A percentile compares a stretch with the other conserved stretches of the same genome.
Evolutionary conservation across 805 yeast species (phyloP).

Genomic region (Komagataella kurtzmanii): DNA sequence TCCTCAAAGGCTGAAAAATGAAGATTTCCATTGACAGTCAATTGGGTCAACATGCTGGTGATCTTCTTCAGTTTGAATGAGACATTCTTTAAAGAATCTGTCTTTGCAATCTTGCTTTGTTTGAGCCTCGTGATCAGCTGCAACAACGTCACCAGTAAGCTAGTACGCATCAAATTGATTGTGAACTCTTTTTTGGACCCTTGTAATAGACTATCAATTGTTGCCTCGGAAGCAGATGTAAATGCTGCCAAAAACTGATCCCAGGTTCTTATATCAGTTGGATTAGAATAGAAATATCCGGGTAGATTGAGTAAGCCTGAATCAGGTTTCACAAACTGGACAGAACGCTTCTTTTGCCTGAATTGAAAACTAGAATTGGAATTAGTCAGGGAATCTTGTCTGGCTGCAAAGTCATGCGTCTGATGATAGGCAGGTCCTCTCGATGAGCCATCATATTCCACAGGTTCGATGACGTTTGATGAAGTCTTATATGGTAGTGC

Average conservation of each 20-base stretch:
- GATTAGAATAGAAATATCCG: constrained; percentile 41
- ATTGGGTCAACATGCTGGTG: constrained; percentile 41
- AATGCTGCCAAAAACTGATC: constrained; percentile 35
- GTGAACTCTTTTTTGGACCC: constrained; percentile 37
- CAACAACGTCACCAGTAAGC: constrained; percentile 37
- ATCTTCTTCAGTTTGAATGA: constrained; percentile 37
- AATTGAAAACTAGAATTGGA: background rate
- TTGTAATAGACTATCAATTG: constrained; percentile 36
- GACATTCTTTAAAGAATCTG: constrained; percentile 32
- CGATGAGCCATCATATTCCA: background rate
- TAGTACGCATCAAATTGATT: constrained; percentile 37
- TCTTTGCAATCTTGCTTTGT: constrained; percentile 32
- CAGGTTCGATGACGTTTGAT: background rate
- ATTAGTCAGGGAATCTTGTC: background rate
- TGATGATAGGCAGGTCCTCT: background rate
- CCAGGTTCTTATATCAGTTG: constrained; percentile 51
- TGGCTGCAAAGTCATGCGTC: background rate
- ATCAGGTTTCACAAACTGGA: constrained; percentile 2
- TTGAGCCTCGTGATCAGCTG: constrained; percentile 42
- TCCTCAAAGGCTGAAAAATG: constrained; percentile 27
- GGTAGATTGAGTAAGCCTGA: constrained; percentile 13
- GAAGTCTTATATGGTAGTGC: background rate
- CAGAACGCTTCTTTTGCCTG: background rate
- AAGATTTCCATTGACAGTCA: constrained; percentile 52
- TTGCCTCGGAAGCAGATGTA: constrained; percentile 29